Conservation (phyloP, 2,329 filamentous ascomycete species). For the Paraphaeosphaeria minitans region DNA sequence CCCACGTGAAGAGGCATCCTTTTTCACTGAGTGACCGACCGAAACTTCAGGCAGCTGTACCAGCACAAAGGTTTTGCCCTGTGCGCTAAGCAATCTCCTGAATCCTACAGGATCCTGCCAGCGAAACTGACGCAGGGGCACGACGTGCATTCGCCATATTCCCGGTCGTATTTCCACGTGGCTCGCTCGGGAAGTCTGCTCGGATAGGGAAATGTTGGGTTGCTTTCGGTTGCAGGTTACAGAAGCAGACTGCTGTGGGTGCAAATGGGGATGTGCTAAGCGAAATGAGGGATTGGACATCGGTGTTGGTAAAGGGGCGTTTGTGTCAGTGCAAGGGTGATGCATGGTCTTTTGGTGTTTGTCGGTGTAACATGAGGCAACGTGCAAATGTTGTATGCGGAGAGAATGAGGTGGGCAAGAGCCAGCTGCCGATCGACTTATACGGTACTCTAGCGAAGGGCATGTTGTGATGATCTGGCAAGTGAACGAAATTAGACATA, state of each 20-base stretch:
- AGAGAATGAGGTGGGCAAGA: not conserved
- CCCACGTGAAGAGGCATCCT: not conserved
- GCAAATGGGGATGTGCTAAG: constrained; percentile 1
- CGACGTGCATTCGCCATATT: not conserved
- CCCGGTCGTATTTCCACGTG: constrained; percentile 1
- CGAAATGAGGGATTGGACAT: not conserved
- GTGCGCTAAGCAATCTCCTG: not conserved
- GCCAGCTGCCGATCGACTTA: not conserved
- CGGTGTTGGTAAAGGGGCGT: constrained; percentile 1
- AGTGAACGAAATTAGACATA: not conserved
- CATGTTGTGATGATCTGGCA: not conserved
- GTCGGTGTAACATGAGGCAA: not conserved
- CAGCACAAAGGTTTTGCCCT: not conserved
- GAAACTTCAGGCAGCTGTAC: not conserved
- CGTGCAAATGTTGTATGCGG: not conserved
- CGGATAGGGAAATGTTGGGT: not conserved
- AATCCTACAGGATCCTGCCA: constrained; percentile 9
- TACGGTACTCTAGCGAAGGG: not conserved
- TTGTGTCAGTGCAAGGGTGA: not conserved
- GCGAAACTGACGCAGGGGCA: constrained; percentile 2
- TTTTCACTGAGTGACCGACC: not conserved
- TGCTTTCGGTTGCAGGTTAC: not conserved
- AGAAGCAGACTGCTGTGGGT: not conserved
- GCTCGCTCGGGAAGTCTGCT: not conserved
- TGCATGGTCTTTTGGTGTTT: not conserved